Percentiles rank a stretch among this genome's conserved stretches.
These are phyloP conservation scores for Scutellaria barbata DNA, from an alignment of 257 asterid species.

Conservation along the genomic window DNA sequence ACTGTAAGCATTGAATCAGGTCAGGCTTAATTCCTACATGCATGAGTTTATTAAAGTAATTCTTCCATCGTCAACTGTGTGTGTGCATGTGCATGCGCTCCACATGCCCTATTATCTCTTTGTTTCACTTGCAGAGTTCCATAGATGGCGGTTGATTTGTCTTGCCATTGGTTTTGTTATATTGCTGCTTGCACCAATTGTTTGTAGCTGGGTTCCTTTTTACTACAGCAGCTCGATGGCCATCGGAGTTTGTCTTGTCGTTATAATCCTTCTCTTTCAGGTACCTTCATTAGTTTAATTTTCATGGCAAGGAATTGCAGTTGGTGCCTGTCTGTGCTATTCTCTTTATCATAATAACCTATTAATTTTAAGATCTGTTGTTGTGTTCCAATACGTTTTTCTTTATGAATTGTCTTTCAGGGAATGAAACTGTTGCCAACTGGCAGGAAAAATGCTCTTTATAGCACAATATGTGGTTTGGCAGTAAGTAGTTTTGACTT, in stretches of 20 bases:
- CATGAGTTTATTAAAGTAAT: constrained; percentile 23
- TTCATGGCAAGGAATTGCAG: neutral
- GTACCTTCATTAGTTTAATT: constrained; percentile 40
- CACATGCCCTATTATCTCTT: constrained; percentile 19
- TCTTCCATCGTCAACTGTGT: neutral
- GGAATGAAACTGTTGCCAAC: constrained; percentile 93
- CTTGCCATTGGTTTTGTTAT: constrained; percentile 68
- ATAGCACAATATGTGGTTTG: constrained; percentile 78
- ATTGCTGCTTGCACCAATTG: constrained; percentile 78
- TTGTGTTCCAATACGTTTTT: constrained; percentile 6
- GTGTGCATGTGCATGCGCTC: neutral
- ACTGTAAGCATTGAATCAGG: constrained; percentile 64
- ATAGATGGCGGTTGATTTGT: constrained; percentile 68
- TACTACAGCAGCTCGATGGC: constrained; percentile 95
- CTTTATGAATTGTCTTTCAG: constrained; percentile 49
- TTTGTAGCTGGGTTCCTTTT: constrained; percentile 93
- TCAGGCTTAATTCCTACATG: constrained; percentile 30
- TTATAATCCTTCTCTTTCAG: constrained; percentile 87
- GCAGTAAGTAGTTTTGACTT: constrained; percentile 55
- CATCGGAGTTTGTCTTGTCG: constrained; percentile 78
- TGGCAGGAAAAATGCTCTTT: constrained; percentile 79
- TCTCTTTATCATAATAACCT: neutral
- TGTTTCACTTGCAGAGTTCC: constrained; percentile 62
- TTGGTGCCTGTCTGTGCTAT: constrained; percentile 8
- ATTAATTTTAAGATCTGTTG: neutral